Percentiles rank a stretch among this genome's conserved stretches.
Evolutionary conservation across 192 early-diverging fungal genomes (phyloP).

Genomic region (Podila epigama): DNA sequence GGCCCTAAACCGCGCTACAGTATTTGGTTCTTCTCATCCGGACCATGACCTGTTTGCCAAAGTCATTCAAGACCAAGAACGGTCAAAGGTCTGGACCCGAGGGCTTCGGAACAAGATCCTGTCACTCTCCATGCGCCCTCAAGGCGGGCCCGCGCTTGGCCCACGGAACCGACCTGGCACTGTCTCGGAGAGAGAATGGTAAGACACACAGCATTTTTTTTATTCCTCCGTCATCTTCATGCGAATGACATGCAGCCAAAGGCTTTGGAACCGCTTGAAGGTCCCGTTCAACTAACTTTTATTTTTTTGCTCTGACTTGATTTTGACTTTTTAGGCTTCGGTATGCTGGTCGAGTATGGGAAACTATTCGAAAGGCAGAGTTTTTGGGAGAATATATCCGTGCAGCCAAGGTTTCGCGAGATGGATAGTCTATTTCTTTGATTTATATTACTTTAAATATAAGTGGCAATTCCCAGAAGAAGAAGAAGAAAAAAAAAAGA

Average conservation of each 20-base stretch:
- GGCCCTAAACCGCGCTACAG: not conserved
- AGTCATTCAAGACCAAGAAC: conserved; percentile 22
- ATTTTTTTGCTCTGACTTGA: not conserved
- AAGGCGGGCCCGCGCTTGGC: conserved; percentile 39
- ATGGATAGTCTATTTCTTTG: conserved; percentile 1
- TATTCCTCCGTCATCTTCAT: not conserved
- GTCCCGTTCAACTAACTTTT: not conserved
- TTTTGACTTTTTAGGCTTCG: conserved; percentile 10
- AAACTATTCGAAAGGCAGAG: conserved; percentile 29
- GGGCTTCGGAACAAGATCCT: conserved; percentile 36
- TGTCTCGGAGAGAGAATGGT: conserved; percentile 40
- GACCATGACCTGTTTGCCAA: conserved; percentile 14
- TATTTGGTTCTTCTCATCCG: not conserved
- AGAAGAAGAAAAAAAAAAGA: not conserved
- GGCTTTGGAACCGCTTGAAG: not conserved
- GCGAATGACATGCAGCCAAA: not conserved
- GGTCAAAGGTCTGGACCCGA: conserved; percentile 22
- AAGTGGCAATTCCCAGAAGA: not conserved
- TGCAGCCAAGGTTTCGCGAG: conserved; percentile 21
- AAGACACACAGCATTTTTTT: not conserved
- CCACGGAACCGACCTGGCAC: conserved; percentile 26
- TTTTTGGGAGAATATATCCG: conserved; percentile 27
- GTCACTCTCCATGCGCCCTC: conserved; percentile 35
- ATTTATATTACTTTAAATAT: not conserved
- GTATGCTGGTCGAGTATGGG: conserved; percentile 29